A percentile compares a stretch with the other conserved stretches of the same genome.
phyloP scores from a whole-genome alignment of 257 asterid genomes.

The Primulina eburnea region DNA sequence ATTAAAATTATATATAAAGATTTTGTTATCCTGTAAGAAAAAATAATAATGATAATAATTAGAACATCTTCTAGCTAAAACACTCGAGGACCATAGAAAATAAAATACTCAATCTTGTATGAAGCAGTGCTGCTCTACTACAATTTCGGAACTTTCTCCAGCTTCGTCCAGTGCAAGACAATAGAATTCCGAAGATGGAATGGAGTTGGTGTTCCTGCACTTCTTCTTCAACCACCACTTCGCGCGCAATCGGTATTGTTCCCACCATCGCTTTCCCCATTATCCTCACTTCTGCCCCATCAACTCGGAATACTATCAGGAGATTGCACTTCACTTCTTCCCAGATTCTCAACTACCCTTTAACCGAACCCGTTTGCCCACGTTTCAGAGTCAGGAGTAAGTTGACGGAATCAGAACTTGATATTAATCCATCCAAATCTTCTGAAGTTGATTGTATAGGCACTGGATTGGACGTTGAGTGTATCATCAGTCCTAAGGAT shows the following conservation, averaged over 20 bases:
- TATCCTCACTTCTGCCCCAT: neutral
- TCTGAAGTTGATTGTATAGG: conserved; percentile 57
- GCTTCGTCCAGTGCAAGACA: neutral
- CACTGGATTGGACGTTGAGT: conserved; percentile 65
- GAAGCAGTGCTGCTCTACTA: neutral
- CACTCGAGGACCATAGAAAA: neutral
- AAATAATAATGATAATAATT: no score
- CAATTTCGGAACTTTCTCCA: no score
- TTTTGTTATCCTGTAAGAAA: no score
- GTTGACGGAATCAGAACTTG: conserved; percentile 44
- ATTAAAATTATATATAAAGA: no score
- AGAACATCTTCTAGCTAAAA: no score
- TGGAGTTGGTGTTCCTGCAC: neutral
- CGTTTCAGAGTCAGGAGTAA: conserved; percentile 38
- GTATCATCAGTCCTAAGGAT: conserved; percentile 40
- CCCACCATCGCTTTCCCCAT: neutral
- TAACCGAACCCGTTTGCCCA: conserved; percentile 14
- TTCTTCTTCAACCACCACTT: no score
- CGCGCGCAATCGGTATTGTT: neutral
- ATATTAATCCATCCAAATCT: conserved; percentile 21
- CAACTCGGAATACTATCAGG: conserved; percentile 9
- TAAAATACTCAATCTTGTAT: no score
- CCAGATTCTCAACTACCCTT: conserved; percentile 22
- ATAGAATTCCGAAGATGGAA: neutral
- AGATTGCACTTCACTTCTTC: conserved; percentile 5